A percentile compares a stretch with the other conserved stretches of the same genome.
Conservation (phyloP, 2,329 filamentous ascomycete species). For the Ophiostoma sp. region DNA sequence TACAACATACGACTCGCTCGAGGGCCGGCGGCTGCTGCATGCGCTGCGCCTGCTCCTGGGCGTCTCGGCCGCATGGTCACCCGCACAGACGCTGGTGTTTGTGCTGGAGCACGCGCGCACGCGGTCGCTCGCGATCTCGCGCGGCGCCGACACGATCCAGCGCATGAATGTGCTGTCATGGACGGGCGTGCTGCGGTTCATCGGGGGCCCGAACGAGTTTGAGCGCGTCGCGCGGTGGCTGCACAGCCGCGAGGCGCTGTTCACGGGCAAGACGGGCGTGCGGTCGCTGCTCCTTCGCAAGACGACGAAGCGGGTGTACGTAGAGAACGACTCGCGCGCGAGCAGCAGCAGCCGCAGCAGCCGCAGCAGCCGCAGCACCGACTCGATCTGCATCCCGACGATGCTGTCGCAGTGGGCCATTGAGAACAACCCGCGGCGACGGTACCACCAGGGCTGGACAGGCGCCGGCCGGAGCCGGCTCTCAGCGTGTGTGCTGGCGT, state of each 20-base stretch:
- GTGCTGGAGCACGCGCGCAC: conserved; percentile 20
- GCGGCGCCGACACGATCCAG: neutral
- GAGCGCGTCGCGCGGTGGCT: conserved; percentile 15
- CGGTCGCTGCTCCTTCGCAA: neutral
- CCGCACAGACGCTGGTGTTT: conserved; percentile 17
- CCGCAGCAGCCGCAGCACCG: neutral
- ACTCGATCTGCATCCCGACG: neutral
- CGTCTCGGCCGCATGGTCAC: conserved; percentile 10
- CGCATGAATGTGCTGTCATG: neutral
- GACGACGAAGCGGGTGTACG: neutral
- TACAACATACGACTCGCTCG: neutral
- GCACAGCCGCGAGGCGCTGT: conserved; percentile 15
- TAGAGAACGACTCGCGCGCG: too few species aligned
- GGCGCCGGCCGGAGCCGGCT: conserved; percentile 19
- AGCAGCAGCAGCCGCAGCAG: neutral
- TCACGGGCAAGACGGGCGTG: conserved; percentile 1
- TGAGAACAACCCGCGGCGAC: conserved; percentile 13
- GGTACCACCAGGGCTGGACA: conserved; percentile 19
- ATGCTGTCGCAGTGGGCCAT: conserved; percentile 1
- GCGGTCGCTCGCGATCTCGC: conserved; percentile 9
- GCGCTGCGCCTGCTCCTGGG: conserved; percentile 14
- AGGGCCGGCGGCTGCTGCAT: conserved; percentile 13
- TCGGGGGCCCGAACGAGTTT: neutral
- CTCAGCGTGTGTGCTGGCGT: neutral
- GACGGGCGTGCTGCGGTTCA: conserved; percentile 15